These are phyloP conservation scores for Candida dajiaensis DNA, from an alignment of 805 yeast genomes.

Conservation along the genomic window DNA sequence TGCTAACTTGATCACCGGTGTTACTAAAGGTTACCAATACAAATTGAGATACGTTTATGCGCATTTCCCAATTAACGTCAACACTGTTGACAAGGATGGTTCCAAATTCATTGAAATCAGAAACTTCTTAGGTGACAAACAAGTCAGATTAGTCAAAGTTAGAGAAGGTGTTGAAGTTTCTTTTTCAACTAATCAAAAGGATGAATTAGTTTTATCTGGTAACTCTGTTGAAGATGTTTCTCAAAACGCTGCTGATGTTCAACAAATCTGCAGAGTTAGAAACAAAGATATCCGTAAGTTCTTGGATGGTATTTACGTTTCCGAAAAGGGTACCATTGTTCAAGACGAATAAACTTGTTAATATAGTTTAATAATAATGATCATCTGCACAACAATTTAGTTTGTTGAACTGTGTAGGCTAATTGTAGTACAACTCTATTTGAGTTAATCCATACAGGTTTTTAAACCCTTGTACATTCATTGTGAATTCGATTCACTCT, in stretches of 20 bases:
- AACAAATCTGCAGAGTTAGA: slow-evolving; percentile 97
- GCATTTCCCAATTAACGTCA: slow-evolving; percentile 99
- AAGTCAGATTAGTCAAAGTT: slow-evolving; percentile 83
- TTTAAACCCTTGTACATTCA: background rate
- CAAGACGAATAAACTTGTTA: slow-evolving; percentile 43
- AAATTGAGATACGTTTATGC: slow-evolving; percentile 99
- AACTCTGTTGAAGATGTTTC: slow-evolving; percentile 97
- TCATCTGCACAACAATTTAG: slow-evolving; percentile 8
- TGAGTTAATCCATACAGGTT: background rate
- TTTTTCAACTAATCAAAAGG: slow-evolving; percentile 81
- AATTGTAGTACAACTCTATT: background rate
- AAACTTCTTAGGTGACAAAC: slow-evolving; percentile 99
- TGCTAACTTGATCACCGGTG: slow-evolving; percentile 95
- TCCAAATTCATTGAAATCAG: slow-evolving; percentile 83
- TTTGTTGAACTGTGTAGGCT: slow-evolving; percentile 3
- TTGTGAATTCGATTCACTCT: background rate
- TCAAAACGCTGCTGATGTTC: slow-evolving; percentile 97
- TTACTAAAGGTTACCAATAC: slow-evolving; percentile 98
- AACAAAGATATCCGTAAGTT: slow-evolving; percentile 99
- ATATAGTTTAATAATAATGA: slow-evolving; percentile 6
- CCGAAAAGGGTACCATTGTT: slow-evolving; percentile 85
- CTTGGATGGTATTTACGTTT: slow-evolving; percentile 99
- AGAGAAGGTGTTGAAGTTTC: slow-evolving; percentile 86
- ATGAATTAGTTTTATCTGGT: slow-evolving; percentile 88
- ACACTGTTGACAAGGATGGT: slow-evolving; percentile 77